Base-by-base conservation (phyloP, 2,329 filamentous ascomycete genomes). In the Aspergillus eucalypticola region DNA sequence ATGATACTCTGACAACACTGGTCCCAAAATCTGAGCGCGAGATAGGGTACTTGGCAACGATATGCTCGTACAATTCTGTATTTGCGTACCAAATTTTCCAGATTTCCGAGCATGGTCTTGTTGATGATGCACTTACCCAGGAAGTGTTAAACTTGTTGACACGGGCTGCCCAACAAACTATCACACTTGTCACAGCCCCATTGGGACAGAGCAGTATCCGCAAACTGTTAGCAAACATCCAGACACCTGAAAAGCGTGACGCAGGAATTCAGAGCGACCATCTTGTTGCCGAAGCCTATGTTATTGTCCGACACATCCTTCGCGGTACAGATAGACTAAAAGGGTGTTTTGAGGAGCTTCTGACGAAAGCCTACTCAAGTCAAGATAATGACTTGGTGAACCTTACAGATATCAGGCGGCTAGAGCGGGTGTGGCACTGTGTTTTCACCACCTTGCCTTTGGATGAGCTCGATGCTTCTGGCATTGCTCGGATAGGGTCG, bases 371-470 rank as follows among this genome's bases (percentile, higher is more conserved):
- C 29, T 75, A 68, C 63, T 73, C 75, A 32, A 25, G 60, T 44
- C 65, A 54, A 71, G 79, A 15, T 74, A 82, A 56, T 64, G 68
- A 48, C 62, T 73, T 13, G 79, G 78, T 75, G 74, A 76, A 44
- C 10, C 41, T 59, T 5, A 63, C 60, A 35, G 66, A 77, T 46
- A 61, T 80, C 19, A 58, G 53, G 3, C 60, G 55, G 27, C 54
- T 80, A 7, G 79, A 81, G 61, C 64, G 60, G 39, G 64, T 63
- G 21, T 81, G 79, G 79, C 69, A 67, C 41, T 73, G 75, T n/a
- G 42, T 85, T 1, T 85, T 86, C 64, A 79, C 77, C 1, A 65
- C 84, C 1, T 74, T 87, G 11, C 85, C 86, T 2, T 76, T 84
- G 15, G 70, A 79, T 7, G 83, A 85, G 60, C 71, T 88, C 21